These are phyloP conservation scores for Cyberlindnera mrakii DNA, from an alignment of 805 yeast genomes.

Conservation along the genomic window DNA sequence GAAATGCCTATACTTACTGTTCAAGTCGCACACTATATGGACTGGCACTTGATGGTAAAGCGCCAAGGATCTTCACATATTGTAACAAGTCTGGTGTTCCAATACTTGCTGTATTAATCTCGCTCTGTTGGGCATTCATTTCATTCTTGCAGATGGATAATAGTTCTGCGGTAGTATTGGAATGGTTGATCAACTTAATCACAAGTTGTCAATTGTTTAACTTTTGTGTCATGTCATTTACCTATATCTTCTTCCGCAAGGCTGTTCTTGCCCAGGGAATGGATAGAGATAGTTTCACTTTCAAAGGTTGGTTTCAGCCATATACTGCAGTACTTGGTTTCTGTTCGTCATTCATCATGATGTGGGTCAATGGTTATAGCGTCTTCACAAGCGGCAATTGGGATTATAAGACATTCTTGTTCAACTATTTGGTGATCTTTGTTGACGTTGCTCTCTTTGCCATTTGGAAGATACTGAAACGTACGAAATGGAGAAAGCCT, in stretches of 20 bases:
- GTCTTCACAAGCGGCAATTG: constrained; percentile 66
- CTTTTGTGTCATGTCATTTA: constrained; percentile 49
- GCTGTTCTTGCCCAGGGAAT: constrained; percentile 51
- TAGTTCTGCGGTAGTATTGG: constrained; percentile 55
- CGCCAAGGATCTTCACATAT: constrained; percentile 58
- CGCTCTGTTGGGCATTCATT: constrained; percentile 54
- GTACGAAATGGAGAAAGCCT: constrained; percentile 39
- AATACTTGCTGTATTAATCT: constrained; percentile 44
- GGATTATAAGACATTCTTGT: constrained; percentile 56
- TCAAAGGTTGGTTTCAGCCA: constrained; percentile 55
- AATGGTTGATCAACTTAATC: constrained; percentile 67
- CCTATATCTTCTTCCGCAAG: constrained; percentile 56
- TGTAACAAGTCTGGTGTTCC: constrained; percentile 72
- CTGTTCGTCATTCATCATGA: constrained; percentile 41
- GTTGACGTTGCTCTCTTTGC: constrained; percentile 41
- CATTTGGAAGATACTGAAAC: constrained; percentile 46
- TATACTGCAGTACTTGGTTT: constrained; percentile 47
- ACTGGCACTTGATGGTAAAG: constrained; percentile 63
- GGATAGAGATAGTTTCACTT: constrained; percentile 40
- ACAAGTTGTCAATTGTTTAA: constrained; percentile 65
- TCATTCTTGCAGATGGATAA: constrained; percentile 60
- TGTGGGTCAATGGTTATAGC: constrained; percentile 59
- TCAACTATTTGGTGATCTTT: constrained; percentile 68
- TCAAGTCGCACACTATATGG: constrained; percentile 67
- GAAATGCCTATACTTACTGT: constrained; percentile 73